Conservation (phyloP, 148 eudicot species). For the Chenopodium formosanum region DNA sequence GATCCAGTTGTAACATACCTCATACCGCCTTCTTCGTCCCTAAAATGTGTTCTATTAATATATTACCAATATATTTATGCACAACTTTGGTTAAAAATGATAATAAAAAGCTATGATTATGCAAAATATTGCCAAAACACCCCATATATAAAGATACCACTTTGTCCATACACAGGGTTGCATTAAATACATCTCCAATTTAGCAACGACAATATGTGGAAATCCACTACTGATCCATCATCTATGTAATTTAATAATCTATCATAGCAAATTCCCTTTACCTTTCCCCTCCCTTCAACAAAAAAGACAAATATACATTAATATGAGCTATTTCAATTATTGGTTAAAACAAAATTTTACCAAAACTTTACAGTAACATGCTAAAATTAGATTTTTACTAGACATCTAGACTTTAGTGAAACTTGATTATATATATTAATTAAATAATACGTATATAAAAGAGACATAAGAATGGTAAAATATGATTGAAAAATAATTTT, state of each 20-base stretch:
- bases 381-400: neutral
- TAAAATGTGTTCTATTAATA: no score
- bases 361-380: neutral
- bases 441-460: no score
- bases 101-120: neutral
- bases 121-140: no score
- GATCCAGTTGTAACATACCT: no score
- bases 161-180: neutral
- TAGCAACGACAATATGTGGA: neutral
- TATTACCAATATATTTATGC: no score
- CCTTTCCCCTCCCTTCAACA: neutral
- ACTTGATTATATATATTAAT: neutral
- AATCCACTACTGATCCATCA: no score
- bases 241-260: no score
- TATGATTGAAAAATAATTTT: neutral
- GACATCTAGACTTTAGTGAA: neutral
- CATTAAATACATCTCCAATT: neutral
- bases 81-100: neutral
- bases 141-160: no score
- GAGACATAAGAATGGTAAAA: no score
- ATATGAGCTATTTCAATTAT: neutral
- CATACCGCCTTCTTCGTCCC: no score
- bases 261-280: no score
- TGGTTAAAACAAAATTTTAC: neutral
- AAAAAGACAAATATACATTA: no score